A percentile compares a stretch with the other conserved stretches of the same genome.
Conservation (phyloP, 768 basidiomycete genomes). For the Russula sp. region DNA sequence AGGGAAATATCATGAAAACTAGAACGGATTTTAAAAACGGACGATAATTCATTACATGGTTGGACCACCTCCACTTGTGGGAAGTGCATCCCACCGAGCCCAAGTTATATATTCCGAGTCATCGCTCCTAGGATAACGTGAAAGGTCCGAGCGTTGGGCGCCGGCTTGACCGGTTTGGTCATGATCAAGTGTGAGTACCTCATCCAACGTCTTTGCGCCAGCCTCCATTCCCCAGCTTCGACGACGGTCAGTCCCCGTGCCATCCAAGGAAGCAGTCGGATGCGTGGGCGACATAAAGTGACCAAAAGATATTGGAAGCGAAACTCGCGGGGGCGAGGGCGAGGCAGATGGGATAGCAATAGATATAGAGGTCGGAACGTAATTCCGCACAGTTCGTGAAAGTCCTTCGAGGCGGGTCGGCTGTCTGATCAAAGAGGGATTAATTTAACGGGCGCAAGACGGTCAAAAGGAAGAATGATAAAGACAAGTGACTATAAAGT, state of each 20-base stretch:
- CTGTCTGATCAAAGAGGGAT: conserved; percentile 38
- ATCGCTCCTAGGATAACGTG: conserved; percentile 35
- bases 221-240: conserved; percentile 24
- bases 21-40: conserved; percentile 8
- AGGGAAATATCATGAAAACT: conserved; percentile 6
- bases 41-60: conserved; percentile 25
- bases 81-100: conserved; percentile 46
- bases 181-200: conserved; percentile 32
- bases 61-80: conserved; percentile 19
- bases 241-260: conserved; percentile 12
- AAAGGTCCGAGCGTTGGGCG: conserved; percentile 22
- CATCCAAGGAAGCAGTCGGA: conserved; percentile 21
- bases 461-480: conserved; percentile 1
- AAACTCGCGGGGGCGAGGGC: conserved; percentile 50
- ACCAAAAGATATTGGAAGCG: conserved; percentile 49
- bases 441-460: neutral
- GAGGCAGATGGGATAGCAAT: conserved; percentile 50
- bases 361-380: conserved; percentile 52
- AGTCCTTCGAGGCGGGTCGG: conserved; percentile 51
- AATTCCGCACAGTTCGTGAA: conserved; percentile 52
- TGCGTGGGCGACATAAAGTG: conserved; percentile 40
- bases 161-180: conserved; percentile 14
- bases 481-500: neutral
- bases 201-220: conserved; percentile 31
- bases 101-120: conserved; percentile 42